Conservation (phyloP, 2,329 filamentous ascomycete genomes). For the Cordyceps cateniannulata region DNA sequence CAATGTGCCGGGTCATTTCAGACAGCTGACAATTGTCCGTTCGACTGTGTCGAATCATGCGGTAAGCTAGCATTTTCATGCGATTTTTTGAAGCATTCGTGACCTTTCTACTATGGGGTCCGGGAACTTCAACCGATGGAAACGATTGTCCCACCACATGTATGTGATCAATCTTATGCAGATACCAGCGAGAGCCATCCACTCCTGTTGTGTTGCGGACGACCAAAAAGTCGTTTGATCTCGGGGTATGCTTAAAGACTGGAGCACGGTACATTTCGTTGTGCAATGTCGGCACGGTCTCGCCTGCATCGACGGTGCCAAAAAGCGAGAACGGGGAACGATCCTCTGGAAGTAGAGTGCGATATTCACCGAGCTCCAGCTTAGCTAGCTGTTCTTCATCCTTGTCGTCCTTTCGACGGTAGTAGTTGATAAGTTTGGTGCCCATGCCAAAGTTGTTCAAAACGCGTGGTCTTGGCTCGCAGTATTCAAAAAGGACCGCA, state of each 20-base stretch:
- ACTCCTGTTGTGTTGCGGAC: constrained; percentile 74
- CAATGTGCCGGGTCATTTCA: constrained; percentile 88
- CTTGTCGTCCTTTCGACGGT: constrained; percentile 68
- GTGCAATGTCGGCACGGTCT: constrained; percentile 84
- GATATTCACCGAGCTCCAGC: constrained; percentile 79
- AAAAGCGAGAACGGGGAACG: constrained; percentile 95
- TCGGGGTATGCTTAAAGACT: constrained; percentile 78
- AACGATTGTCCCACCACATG: constrained; percentile 91
- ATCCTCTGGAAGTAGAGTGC: constrained; percentile 84
- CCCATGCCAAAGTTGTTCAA: constrained; percentile 98
- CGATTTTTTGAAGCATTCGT: constrained; percentile 96
- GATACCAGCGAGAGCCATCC: constrained; percentile 70
- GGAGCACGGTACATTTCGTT: constrained; percentile 95
- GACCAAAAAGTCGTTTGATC: constrained; percentile 78
- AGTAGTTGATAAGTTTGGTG: constrained; percentile 93
- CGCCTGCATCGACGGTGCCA: constrained; percentile 83
- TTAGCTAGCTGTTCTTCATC: constrained; percentile 74
- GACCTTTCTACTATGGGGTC: constrained; percentile 87
- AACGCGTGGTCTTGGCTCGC: constrained; percentile 85
- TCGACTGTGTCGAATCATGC: constrained; percentile 72
- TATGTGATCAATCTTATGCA: constrained; percentile 86
- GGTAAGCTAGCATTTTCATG: constrained; percentile 91
- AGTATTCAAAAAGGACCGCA: constrained; percentile 87
- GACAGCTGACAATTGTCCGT: constrained; percentile 64
- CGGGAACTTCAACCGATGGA: constrained; percentile 85